phyloP scores from a whole-genome alignment of 2,329 filamentous ascomycete genomes.

The Alternaria atra region DNA sequence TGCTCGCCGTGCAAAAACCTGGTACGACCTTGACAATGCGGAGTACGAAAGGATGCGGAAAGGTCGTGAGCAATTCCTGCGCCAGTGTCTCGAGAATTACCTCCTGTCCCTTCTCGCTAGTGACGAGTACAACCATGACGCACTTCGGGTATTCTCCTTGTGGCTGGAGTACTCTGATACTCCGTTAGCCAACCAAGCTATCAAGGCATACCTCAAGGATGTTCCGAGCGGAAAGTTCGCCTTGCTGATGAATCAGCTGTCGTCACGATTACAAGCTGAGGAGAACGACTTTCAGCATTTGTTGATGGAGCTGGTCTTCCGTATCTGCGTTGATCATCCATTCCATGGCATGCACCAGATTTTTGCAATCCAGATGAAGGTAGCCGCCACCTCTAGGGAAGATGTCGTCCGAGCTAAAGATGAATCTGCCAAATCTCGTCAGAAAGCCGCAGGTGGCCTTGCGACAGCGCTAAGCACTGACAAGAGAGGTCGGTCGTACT shows the following conservation, averaged over 20 bases:
- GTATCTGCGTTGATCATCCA: constrained; percentile 91
- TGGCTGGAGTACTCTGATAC: constrained; percentile 91
- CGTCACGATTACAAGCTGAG: constrained; percentile 84
- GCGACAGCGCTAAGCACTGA: constrained; percentile 67
- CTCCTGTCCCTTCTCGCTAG: constrained; percentile 83
- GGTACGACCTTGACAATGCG: constrained; percentile 88
- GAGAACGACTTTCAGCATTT: constrained; percentile 77
- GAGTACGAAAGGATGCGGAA: constrained; percentile 82
- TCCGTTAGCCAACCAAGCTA: constrained; percentile 77
- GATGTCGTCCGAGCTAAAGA: constrained; percentile 70
- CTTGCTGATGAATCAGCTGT: constrained; percentile 91
- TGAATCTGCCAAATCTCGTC: constrained; percentile 75
- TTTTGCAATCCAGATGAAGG: constrained; percentile 67
- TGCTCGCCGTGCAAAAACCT: constrained; percentile 79
- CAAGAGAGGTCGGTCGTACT: constrained; percentile 64
- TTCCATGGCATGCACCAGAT: constrained; percentile 98
- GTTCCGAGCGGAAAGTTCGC: constrained; percentile 95
- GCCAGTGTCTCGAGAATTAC: constrained; percentile 91
- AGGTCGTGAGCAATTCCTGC: constrained; percentile 83
- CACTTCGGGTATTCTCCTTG: constrained; percentile 88
- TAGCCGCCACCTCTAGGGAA: constrained; percentile 65
- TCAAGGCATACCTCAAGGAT: constrained; percentile 71
- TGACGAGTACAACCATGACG: constrained; percentile 88
- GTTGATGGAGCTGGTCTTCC: constrained; percentile 76
- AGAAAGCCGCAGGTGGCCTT: constrained; percentile 75